Evolutionary conservation across 495 filamentous ascomycete species (phyloP).

Genomic region (Podospora australis): DNA sequence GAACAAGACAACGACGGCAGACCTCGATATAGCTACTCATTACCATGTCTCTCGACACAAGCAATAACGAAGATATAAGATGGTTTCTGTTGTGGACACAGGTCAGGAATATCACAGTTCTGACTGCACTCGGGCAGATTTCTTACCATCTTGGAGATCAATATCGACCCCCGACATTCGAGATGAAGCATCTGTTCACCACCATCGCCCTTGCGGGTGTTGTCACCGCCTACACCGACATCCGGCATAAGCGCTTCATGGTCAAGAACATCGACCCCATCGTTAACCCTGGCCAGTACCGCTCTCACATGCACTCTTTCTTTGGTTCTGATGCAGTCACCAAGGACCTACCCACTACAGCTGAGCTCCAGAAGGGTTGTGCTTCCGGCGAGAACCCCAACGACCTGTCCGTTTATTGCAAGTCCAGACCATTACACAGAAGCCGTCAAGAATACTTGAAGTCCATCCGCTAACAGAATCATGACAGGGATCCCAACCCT

Average conservation of each 20-base stretch:
- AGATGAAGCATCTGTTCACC: no score
- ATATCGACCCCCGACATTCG: no score
- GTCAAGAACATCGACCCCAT: constrained; percentile 35
- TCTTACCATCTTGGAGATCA: no score
- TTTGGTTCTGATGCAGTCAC: constrained; percentile 31
- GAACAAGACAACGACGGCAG: no score
- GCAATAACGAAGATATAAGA: no score
- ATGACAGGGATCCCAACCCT: constrained; percentile 25
- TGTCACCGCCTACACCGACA: constrained; percentile 27
- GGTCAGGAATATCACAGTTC: no score
- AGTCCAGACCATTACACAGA: neutral
- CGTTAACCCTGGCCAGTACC: constrained; percentile 28
- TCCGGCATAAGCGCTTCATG: constrained; percentile 33
- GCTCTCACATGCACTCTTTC: constrained; percentile 36
- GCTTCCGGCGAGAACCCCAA: constrained; percentile 35
- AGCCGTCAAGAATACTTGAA: neutral
- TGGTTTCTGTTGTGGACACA: no score
- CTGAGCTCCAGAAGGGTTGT: constrained; percentile 30
- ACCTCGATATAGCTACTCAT: no score
- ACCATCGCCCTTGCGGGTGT: constrained; percentile 8
- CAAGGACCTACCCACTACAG: constrained; percentile 32
- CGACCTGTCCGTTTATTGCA: constrained; percentile 30
- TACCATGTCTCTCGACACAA: no score
- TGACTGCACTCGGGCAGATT: no score
- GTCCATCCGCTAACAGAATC: neutral